Evolutionary conservation across 2,329 filamentous ascomycete species (phyloP), one percentile per base, ranked within the genome.

Genomic region (Ustulina deusta): DNA sequence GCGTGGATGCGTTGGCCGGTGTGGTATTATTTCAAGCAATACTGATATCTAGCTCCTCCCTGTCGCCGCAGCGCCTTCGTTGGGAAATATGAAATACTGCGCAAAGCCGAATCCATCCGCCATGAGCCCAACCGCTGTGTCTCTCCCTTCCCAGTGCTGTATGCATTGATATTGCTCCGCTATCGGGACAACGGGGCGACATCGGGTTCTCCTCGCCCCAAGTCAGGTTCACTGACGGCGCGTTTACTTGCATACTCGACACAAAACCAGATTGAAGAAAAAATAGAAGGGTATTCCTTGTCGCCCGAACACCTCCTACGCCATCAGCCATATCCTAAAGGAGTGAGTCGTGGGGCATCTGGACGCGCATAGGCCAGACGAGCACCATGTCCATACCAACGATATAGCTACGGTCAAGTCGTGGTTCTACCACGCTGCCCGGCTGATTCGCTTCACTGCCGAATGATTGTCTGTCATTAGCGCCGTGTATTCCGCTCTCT

Each of bases 401-500:
- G 3, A 11, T 11, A 20, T n/a, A 22, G 20, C 7, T 22, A 6
- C 22, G 5, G 4, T 29, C 22, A 13, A 5, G 25, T 48, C 7
- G n/a, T 34, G 22, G 7, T 25, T 29, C 69, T 61, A 76, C 74
- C 74, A 76, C 25, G 73, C 74, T 25, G 69, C 74, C 65, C 70
- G 72, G 58, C 72, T 74, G 40, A 77, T 73, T 25, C 74, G 71
- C n/a, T 69, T 73, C 10, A 72, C 51, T 6, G 74, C 71, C 1
- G 66, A 66, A 61, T 73, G 74, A 32, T 78, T 75, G 25, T 79
- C 76, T 61, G 75, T 76, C 68, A 82, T 65, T 68, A 81, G 73
- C 22, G 77, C 69, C 25, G 74, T 77, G 60, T 83, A 83, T 69
- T 83, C 81, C 36, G 75, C 77, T 52, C 82, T 75, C 73, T 78